Percentiles rank a stretch among this genome's conserved stretches.
Evolutionary conservation across 2,329 filamentous ascomycete genomes (phyloP).

Genomic region (Ceratocystis albifundus): DNA sequence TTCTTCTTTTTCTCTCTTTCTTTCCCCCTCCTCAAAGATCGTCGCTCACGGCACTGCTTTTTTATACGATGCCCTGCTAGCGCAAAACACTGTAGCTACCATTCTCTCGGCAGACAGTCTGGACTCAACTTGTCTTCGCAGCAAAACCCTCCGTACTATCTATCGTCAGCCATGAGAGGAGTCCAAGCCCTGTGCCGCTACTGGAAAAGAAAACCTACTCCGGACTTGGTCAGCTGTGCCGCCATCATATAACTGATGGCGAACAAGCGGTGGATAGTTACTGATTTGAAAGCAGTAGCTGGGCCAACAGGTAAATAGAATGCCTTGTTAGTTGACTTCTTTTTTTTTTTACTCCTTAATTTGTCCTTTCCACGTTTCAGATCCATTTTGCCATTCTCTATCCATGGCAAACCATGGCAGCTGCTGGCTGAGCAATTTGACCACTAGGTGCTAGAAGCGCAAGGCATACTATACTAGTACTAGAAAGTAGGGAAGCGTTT

Average conservation of each 20-base stretch:
- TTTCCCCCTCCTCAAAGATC: neutral
- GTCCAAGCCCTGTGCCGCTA: neutral
- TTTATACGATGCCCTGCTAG: neutral
- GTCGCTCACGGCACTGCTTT: neutral
- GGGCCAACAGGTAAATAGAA: neutral
- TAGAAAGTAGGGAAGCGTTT: neutral
- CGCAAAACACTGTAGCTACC: neutral
- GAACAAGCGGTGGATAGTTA: neutral
- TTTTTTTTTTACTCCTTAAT: neutral
- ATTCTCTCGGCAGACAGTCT: neutral
- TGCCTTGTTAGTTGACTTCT: neutral
- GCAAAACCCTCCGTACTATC: neutral
- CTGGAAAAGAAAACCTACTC: neutral
- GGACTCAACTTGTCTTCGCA: neutral
- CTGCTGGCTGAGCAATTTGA: neutral
- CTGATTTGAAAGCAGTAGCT: neutral
- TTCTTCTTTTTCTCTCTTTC: neutral
- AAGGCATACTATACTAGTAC: neutral
- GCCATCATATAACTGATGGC: neutral
- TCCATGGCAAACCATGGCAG: neutral
- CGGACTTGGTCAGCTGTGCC: slow-evolving; percentile 5
- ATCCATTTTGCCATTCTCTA: neutral
- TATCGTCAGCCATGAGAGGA: neutral
- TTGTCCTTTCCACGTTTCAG: neutral
- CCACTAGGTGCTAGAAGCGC: neutral